Base-by-base conservation (phyloP, 2,329 filamentous ascomycete species). In the Stylonectria norvegica region DNA sequence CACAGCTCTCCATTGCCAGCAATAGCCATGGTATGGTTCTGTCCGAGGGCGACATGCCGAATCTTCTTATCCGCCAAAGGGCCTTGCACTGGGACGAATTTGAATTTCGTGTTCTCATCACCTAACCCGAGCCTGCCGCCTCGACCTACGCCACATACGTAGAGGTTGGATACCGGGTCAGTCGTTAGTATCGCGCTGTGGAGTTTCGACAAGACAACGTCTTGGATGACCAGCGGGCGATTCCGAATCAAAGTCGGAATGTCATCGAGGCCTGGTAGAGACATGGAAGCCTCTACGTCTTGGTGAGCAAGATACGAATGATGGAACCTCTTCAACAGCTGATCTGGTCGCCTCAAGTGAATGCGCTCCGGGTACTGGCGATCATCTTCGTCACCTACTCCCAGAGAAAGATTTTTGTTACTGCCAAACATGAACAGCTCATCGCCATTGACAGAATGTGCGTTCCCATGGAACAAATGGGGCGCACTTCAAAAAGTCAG, bases 371-470 rank as follows among this genome's bases (percentile, higher is more conserved):
- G 93, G 56, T 85, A 95, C 49, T 97, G 90, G 3, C 93, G 82
- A 59, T 98, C 91, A 61, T 96, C 89, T 56, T 94, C 85, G 59
- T 98, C 90, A n/a, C 90, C 90, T 45, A 97, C 84, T 2, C 93
- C 93, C 16, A 98, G 76, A 0, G 87, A 93, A 8, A 95, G 68
- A 53, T 98, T 98, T 59, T 93, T 94, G 66, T 96, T 98, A 65
- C 90, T 97, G 35, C 93, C 93, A 65, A 97, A 96, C 1, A 89
- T 85, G 57, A 89, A 97, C 1, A 96, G 70, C 59, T 98, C 93
- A 56, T 95, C 88, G 7, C 89, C 91, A 18, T 54, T 44, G 4
- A 53, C 45, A 14, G 55, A 49, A 16, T 45, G 45, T 5, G 45
- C 47, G 16, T 37, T 30, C 23, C 48, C 43, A 35, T 53, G 45